These are phyloP conservation scores for Filosporella fistucella DNA, from an alignment of 495 filamentous ascomycete species.

Conservation along the genomic window DNA sequence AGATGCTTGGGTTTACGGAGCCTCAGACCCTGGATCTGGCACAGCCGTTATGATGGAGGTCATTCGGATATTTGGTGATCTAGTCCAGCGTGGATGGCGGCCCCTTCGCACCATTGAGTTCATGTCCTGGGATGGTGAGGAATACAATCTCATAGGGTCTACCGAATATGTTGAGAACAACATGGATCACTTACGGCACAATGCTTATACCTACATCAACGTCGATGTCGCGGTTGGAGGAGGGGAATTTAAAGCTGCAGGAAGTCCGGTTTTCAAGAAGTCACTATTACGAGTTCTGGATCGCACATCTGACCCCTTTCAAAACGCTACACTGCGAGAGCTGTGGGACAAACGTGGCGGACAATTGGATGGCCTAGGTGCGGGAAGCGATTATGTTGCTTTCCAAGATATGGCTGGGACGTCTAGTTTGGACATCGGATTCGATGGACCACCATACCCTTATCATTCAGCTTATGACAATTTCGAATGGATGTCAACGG, in stretches of 20 bases:
- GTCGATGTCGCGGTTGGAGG: slow-evolving; percentile 84
- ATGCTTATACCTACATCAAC: slow-evolving; percentile 86
- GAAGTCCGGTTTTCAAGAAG: slow-evolving; percentile 71
- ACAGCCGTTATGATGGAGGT: slow-evolving; percentile 91
- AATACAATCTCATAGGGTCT: slow-evolving; percentile 91
- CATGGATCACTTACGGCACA: slow-evolving; percentile 64
- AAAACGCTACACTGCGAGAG: slow-evolving; percentile 67
- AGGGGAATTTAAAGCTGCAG: slow-evolving; percentile 65
- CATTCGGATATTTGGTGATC: slow-evolving; percentile 73
- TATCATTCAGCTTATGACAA: slow-evolving; percentile 86
- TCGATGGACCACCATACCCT: slow-evolving; percentile 66
- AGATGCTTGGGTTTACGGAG: slow-evolving; percentile 89
- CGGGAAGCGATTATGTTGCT: slow-evolving; percentile 83
- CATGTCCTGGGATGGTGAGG: slow-evolving; percentile 89
- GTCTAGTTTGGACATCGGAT: slow-evolving; percentile 82
- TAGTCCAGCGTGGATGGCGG: slow-evolving; percentile 73
- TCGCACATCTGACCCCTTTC: slow-evolving; percentile 65
- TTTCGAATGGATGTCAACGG: slow-evolving; percentile 76
- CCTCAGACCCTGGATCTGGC: slow-evolving; percentile 78
- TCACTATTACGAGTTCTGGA: slow-evolving; percentile 67
- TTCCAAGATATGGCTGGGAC: slow-evolving; percentile 94
- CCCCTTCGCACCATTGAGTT: slow-evolving; percentile 93
- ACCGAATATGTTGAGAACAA: slow-evolving; percentile 96
- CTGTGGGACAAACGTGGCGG: slow-evolving; percentile 67
- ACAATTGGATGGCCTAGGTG: slow-evolving; percentile 66